phyloP scores from a whole-genome alignment of 1,139 yeast genomes.

The Yamadazyma membranifaciens region DNA sequence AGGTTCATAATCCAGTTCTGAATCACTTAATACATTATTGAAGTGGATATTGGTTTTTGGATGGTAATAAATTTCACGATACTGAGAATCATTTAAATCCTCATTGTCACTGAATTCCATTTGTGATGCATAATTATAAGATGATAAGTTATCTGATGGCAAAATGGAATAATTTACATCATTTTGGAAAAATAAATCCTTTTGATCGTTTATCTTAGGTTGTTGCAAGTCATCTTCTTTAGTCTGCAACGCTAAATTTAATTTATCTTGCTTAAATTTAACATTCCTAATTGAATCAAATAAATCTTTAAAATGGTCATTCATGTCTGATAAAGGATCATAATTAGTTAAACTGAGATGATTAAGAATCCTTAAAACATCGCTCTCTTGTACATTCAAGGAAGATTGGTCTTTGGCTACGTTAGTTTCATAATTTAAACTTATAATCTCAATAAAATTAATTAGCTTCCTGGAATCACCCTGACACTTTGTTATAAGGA shows the following conservation, averaged over 20 bases:
- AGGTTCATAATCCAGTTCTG: slow-evolving; percentile 16
- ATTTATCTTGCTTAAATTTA: background rate
- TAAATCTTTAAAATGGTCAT: background rate
- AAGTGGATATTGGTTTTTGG: slow-evolving; percentile 3
- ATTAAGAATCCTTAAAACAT: background rate
- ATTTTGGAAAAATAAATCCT: slow-evolving; percentile 10
- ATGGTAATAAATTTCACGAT: background rate
- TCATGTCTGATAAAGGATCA: too few species aligned
- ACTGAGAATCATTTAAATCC: background rate
- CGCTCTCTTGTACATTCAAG: too few species aligned
- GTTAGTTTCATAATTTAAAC: slow-evolving; percentile 5
- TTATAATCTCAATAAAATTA: slow-evolving; percentile 20
- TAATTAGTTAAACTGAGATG: background rate
- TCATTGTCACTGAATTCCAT: slow-evolving; percentile 38
- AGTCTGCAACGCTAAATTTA: background rate
- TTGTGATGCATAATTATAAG: slow-evolving; percentile 16
- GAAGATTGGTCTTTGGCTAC: too few species aligned
- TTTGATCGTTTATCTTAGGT: slow-evolving; percentile 10
- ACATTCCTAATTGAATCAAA: background rate
- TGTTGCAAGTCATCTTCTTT: background rate
- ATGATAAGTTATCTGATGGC: slow-evolving; percentile 5
- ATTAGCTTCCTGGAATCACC: slow-evolving; percentile 32
- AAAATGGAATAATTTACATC: slow-evolving; percentile 7
- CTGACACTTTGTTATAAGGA: slow-evolving; percentile 6
- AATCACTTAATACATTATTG: slow-evolving; percentile 17